Evolutionary conservation across 2,329 filamentous ascomycete species (phyloP), one percentile per base, ranked within the genome.

Genomic region (Ceratocystiopsis sp.): DNA sequence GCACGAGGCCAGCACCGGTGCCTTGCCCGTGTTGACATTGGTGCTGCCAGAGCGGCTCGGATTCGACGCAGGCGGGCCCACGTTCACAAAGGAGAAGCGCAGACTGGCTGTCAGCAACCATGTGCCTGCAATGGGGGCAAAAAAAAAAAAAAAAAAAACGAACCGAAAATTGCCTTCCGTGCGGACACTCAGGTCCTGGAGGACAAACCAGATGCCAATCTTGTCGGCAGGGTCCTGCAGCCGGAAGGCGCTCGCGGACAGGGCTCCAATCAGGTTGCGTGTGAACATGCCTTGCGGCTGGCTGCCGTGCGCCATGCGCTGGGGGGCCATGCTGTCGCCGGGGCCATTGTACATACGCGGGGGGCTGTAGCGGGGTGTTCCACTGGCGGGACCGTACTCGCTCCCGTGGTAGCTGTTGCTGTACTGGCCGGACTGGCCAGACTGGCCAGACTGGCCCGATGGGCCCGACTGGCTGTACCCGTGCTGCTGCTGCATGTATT

Each of bases 151-250:
- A 4, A 21, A 29, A 35, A 32, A 37, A 40, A 25, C 7, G 29
- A n/a, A 93, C 84, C 89, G 73, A 60, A 96, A 98, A 46, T 69
- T 74, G 12, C 91, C 91, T 59, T 96, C 91, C 0, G 86, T 94
- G 38, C 91, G 75, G 32, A 98, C 89, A 53, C 86, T 94, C 37
- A 98, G 67, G 62, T 98, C 91, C 59, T 95, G 89, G 42, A 96
- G 67, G 38, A 98, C 83, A 54, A 98, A 98, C 89, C 89, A 98
- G 50, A 94, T 86, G 2, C 89, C 89, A 41, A 84, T 76, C 57
- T 84, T 83, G 50, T 84, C 80, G 15, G 82, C 67, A 0, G 78
- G 74, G 51, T 96, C 87, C 3, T 75, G 78, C 42, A 96, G 69
- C 32, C 80, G 76, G 56, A 87, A 89, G 2, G 89, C 89, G 54